Base-by-base conservation (phyloP, 1,139 yeast genomes). In the Blastobotrys persicus region DNA sequence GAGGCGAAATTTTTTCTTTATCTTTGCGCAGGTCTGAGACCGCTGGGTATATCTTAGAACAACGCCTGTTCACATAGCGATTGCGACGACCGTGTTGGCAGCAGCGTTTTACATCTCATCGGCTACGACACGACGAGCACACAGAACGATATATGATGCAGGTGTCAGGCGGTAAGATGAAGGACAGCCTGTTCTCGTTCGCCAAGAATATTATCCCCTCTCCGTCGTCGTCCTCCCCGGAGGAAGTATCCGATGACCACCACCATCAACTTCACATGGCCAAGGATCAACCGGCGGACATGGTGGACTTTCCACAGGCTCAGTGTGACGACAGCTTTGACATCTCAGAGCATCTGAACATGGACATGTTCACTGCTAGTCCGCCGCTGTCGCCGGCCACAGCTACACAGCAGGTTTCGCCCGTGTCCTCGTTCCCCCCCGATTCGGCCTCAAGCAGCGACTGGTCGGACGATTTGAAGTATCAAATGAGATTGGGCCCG, bases 401-500 rank as follows among this genome's bases (percentile, higher is more conserved):
- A 12, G 26, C 40, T 2, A 13, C 12, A 12, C 40, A 37, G 7
- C 23, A 17, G 13, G 19, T 19, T 2, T 37, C 40, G 19, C 23
- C 40, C 13, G 19, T 19, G 26, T 17, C 23, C 11, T 37, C 40
- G 26, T 17, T 17, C 40, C 40, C 19, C 13, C 19, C 19, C 28
- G 40, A 37, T 11, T 13, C 28, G n/a, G 9, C n/a, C 12, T n/a
- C n/a, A n/a, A n/a, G n/a, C n/a, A 28, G 23, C 26, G 26, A 37
- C 7, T 37, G 26, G 26, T 37, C 40, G 20, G 7, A 23, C 3
- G 40, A 41, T n/a, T 51, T 85, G 52, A 88, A 88, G 2, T 84
- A 79, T 64, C 70, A 74, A 46, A 63, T 88, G 52, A 68, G 70
- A 18, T 70, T 88, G 1, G 67, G 74, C 6, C 85, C 81, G 47